Evolutionary conservation across 2,329 filamentous ascomycete species (phyloP).

Genomic region (Neonectria faginata): DNA sequence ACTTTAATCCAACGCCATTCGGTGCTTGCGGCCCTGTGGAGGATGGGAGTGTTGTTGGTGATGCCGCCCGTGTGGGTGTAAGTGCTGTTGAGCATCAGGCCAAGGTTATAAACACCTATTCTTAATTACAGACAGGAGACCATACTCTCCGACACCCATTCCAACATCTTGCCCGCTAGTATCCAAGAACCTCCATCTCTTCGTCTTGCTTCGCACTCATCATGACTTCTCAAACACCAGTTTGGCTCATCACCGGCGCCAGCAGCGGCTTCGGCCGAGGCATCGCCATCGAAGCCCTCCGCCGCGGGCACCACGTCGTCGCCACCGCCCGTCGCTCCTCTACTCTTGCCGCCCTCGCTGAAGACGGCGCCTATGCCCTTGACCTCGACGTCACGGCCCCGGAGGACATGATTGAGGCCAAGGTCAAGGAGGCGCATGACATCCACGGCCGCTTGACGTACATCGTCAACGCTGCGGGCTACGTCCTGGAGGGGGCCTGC

Average conservation of each 20-base stretch:
- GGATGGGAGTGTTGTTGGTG: not conserved
- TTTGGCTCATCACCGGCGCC: slow-evolving; percentile 63
- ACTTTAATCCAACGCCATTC: not conserved
- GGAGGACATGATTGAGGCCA: slow-evolving; percentile 26
- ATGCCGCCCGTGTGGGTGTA: not conserved
- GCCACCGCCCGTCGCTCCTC: slow-evolving; percentile 55
- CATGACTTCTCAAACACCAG: slow-evolving; percentile 41
- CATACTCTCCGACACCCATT: not conserved
- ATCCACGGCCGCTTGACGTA: slow-evolving; percentile 27
- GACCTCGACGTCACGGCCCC: slow-evolving; percentile 28
- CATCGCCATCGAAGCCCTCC: slow-evolving; percentile 56
- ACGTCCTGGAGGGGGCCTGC: slow-evolving; percentile 32
- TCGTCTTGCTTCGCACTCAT: not conserved
- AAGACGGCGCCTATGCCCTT: slow-evolving; percentile 22
- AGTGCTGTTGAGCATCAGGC: not conserved
- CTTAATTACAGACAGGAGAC: not conserved
- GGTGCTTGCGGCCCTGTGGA: not conserved
- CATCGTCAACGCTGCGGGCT: slow-evolving; percentile 32
- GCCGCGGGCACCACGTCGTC: slow-evolving; percentile 59
- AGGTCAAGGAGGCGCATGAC: slow-evolving; percentile 24
- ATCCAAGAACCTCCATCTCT: not conserved
- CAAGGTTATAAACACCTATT: not conserved
- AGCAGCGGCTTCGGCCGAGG: slow-evolving; percentile 59
- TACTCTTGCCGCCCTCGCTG: slow-evolving; percentile 25
- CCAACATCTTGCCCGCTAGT: not conserved